Conservation (phyloP, 2,329 filamentous ascomycete species). For the Truncatella angustata region DNA sequence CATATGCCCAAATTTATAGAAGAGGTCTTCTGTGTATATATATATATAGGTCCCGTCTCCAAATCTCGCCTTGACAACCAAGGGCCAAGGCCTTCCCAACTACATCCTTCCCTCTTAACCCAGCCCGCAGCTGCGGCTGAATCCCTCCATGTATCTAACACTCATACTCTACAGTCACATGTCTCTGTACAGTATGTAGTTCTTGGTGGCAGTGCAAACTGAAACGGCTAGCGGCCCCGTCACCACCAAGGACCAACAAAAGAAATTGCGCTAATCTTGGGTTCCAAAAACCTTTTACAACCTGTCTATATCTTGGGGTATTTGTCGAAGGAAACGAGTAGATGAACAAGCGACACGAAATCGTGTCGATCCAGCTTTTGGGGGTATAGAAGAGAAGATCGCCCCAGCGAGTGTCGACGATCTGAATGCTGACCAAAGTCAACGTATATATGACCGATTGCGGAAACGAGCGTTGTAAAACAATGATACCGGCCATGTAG, state of each 20-base stretch:
- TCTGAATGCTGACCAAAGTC: not conserved
- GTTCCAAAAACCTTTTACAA: conserved; percentile 24
- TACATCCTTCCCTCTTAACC: not conserved
- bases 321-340: conserved; percentile 25
- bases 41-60: conserved; percentile 16
- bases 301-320: conserved; percentile 32
- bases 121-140: not conserved
- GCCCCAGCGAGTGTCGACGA: not conserved
- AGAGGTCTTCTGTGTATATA: conserved; percentile 13
- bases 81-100: too few species aligned
- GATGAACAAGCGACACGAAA: not conserved
- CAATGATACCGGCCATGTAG: conserved; percentile 22
- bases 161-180: conserved; percentile 6
- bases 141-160: not conserved
- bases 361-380: conserved; percentile 15
- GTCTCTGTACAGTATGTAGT: conserved; percentile 24
- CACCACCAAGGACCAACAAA: conserved; percentile 27
- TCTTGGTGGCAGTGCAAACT: conserved; percentile 12
- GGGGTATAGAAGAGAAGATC: conserved; percentile 21
- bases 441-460: not conserved
- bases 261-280: conserved; percentile 25
- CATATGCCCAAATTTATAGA: not conserved
- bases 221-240: conserved; percentile 10
- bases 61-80: conserved; percentile 19
- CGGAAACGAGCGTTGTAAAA: conserved; percentile 25